Percentiles rank a stretch among this genome's conserved stretches.
These are phyloP conservation scores for Acanthamoeba castellanii DNA, from an alignment of 208 protist species.

Conservation along the genomic window DNA sequence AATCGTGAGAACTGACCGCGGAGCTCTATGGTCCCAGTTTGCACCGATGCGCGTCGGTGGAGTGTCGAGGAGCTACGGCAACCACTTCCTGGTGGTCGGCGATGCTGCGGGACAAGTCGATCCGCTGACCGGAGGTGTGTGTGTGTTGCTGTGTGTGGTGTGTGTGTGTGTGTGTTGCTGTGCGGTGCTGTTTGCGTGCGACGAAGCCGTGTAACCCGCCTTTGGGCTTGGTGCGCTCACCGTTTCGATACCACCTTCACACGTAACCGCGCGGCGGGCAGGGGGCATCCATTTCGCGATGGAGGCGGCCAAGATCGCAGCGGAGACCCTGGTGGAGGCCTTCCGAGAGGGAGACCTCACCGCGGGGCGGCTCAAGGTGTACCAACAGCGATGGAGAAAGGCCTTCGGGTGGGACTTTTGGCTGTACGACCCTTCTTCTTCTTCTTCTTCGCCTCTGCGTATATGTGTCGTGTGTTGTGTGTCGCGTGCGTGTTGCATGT, in stretches of 20 bases:
- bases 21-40: conserved; percentile 2
- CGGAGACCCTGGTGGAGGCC: conserved; percentile 57
- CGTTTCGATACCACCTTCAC: too few species aligned
- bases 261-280: neutral
- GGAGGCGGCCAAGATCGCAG: conserved; percentile 73
- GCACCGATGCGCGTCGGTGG: conserved; percentile 73
- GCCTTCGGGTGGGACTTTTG: conserved; percentile 74
- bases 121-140: conserved; percentile 71
- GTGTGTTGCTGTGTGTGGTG: neutral
- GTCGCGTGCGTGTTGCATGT: neutral
- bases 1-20: too few species aligned
- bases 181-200: too few species aligned
- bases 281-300: conserved; percentile 73
- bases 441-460: neutral
- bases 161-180: neutral
- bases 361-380: neutral
- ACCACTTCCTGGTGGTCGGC: conserved; percentile 71
- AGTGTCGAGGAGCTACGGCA: conserved; percentile 43
- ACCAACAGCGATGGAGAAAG: conserved; percentile 60
- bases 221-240: too few species aligned
- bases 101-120: conserved; percentile 71
- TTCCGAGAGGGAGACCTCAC: conserved; percentile 40
- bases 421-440: conserved; percentile 7
- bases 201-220: too few species aligned
- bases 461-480: neutral